Conservation (phyloP, 257 asterid species). For the Penstemon eatonii region DNA sequence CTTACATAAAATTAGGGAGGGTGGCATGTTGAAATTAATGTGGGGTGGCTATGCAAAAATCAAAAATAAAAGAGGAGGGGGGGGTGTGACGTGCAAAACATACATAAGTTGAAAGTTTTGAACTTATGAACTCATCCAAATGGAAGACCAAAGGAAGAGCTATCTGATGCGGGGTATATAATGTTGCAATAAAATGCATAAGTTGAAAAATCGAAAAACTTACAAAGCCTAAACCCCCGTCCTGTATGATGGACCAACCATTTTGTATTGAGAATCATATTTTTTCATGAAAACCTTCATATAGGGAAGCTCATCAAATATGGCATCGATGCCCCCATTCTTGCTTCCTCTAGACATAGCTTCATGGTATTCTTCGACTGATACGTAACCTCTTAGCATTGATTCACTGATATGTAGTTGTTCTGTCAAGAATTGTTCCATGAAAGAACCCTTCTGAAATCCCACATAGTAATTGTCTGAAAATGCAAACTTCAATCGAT, state of each 20-base stretch:
- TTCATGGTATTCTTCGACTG: constrained; percentile 34
- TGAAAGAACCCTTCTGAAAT: constrained; percentile 42
- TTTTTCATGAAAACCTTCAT: constrained; percentile 37
- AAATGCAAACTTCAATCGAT: constrained; percentile 40
- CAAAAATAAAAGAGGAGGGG: too few relatives aligned
- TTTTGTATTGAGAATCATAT: constrained; percentile 43
- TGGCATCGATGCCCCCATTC: constrained; percentile 50
- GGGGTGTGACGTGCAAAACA: too few relatives aligned
- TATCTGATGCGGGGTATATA: too few relatives aligned
- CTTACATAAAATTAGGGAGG: too few relatives aligned
- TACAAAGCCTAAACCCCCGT: constrained; percentile 57
- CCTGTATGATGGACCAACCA: constrained; percentile 44
- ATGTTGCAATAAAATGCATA: too few relatives aligned
- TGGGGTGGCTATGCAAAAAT: too few relatives aligned
- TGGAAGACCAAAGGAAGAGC: too few relatives aligned
- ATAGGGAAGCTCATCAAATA: constrained; percentile 52
- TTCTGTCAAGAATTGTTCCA: constrained; percentile 25
- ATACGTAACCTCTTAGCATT: constrained; percentile 32
- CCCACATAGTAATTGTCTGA: constrained; percentile 37
- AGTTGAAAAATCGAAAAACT: constrained; percentile 19
- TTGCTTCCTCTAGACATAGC: constrained; percentile 48
- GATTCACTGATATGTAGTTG: constrained; percentile 24
- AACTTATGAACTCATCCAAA: too few relatives aligned
- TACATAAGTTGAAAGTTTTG: too few relatives aligned
- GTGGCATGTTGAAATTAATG: too few relatives aligned